Evolutionary conservation across 192 early-diverging fungal species (phyloP).

Genomic region (Backusella circina): DNA sequence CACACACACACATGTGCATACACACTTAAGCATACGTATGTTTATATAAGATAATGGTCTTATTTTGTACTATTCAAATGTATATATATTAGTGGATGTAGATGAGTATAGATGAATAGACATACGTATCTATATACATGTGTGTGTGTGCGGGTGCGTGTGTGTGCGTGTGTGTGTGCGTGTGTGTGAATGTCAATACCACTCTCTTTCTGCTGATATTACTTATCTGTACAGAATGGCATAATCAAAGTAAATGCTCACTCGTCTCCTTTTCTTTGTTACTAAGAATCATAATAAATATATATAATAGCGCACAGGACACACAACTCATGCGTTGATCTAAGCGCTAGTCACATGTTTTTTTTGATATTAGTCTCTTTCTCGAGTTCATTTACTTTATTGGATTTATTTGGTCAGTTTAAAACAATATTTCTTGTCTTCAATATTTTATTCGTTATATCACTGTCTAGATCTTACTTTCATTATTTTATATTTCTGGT

Average conservation of each 20-base stretch:
- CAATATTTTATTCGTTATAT: background rate
- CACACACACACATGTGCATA: background rate
- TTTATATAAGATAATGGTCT: background rate
- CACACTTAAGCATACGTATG: background rate
- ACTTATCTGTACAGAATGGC: background rate
- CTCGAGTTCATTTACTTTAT: background rate
- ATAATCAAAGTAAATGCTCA: background rate
- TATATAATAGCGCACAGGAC: background rate
- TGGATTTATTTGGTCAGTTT: background rate
- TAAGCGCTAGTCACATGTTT: background rate
- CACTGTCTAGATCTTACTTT: background rate
- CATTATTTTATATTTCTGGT: background rate
- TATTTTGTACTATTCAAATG: background rate
- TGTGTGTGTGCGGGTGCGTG: background rate
- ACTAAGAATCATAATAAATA: background rate
- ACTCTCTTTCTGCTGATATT: background rate
- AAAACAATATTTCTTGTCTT: background rate
- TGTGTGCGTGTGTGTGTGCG: background rate
- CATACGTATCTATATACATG: background rate
- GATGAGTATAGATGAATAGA: background rate
- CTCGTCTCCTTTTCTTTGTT: background rate
- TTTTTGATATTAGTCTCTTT: background rate
- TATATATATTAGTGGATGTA: background rate
- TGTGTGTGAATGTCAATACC: background rate
- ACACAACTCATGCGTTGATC: background rate